Conservation (phyloP, 1,139 yeast species). For the Pichia sp. region DNA sequence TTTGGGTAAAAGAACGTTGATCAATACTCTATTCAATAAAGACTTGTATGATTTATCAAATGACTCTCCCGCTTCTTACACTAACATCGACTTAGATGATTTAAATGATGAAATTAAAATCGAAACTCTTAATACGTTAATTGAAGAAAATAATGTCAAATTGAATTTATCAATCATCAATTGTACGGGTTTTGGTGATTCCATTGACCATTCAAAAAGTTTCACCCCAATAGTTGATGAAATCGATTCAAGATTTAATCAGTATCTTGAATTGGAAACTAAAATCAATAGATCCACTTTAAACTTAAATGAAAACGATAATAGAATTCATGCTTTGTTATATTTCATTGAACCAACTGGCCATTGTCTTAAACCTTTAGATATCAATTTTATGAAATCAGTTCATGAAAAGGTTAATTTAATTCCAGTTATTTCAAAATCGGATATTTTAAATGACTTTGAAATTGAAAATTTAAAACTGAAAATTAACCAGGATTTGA, state of each 20-base stretch:
- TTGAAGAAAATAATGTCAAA: slow-evolving; percentile 91
- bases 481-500: slow-evolving; percentile 69
- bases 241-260: slow-evolving; percentile 79
- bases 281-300: slow-evolving; percentile 61
- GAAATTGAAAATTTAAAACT: slow-evolving; percentile 73
- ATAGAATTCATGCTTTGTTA: slow-evolving; percentile 79
- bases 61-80: no score
- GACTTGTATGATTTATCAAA: slow-evolving; percentile 44
- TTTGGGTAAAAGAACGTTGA: slow-evolving; percentile 86
- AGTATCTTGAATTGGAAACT: slow-evolving; percentile 85
- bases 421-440: slow-evolving; percentile 91
- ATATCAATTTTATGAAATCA: slow-evolving; percentile 81
- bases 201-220: slow-evolving; percentile 76
- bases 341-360: slow-evolving; percentile 97
- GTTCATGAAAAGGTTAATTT: slow-evolving; percentile 88
- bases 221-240: slow-evolving; percentile 95
- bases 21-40: slow-evolving; percentile 84
- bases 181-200: slow-evolving; percentile 93
- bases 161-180: slow-evolving; percentile 80
- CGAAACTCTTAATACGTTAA: slow-evolving; percentile 60
- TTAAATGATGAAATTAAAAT: slow-evolving; percentile 46
- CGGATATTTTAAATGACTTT: slow-evolving; percentile 87
- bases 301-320: slow-evolving; percentile 59
- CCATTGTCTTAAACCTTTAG: slow-evolving; percentile 83
- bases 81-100: slow-evolving; percentile 18